Base-by-base conservation (phyloP, 352 stramenopile species). In the Pythium utonaiense region DNA sequence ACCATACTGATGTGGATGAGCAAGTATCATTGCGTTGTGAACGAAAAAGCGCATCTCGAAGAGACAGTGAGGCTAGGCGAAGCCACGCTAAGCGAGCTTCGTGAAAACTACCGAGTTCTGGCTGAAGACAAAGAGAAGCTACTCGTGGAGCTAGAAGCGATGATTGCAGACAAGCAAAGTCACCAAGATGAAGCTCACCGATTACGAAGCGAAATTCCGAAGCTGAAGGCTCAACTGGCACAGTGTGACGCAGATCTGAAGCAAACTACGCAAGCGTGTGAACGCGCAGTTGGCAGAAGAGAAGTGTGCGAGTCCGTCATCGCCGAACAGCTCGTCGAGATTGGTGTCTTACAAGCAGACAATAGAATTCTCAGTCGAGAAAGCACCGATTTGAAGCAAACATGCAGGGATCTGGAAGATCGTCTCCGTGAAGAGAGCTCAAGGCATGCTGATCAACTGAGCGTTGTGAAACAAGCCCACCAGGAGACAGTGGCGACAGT, bases 1-100 rank as follows among this genome's bases (percentile, higher is more conserved):
- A 70, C 77, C 3, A 75, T 88, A n/a, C 53, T 86, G 6, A 79
- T 78, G 75, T 89, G 79, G 79, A 87, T 86, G 74, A 86, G 60
- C 69, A 86, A 87, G 54, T 85, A 75, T 28, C 81, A 87, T 17
- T 54, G 61, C 4, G 31, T 74, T 1, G 60, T 52, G 7, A 70
- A 80, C 40, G 66, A 75, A 1, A 77, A 74, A 7, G 52, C 62
- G 3, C 57, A 66, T 1, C 56, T 84, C 13, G 68, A 86, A 40
- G 61, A 45, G 21, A 14, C 27, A 49, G 31, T 22, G 24, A n/a
- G 22, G 19, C 2, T 3, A 4, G 25, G 10, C 33, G 36, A 70
- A 10, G 55, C 75, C 9, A 53, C 63, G 1, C 40, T 70, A 3
- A 45, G 51, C 36, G 42, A 75, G 9, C 62, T 62, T 1, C 67